phyloP scores from a whole-genome alignment of 78 protist genomes.

The Speleostelium caveatum region DNA sequence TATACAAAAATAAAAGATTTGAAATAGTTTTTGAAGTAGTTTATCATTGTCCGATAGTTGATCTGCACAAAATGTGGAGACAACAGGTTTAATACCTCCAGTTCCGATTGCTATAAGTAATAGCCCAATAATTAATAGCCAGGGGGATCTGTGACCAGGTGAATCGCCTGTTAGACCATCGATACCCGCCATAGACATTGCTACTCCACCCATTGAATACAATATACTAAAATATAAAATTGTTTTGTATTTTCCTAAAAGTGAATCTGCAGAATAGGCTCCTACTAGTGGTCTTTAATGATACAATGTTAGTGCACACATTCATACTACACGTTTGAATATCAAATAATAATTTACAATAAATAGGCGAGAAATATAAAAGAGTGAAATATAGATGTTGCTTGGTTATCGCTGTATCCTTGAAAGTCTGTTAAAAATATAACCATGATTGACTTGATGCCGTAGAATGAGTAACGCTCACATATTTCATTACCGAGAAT shows the following conservation, averaged over 20 bases:
- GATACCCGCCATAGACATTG: neutral
- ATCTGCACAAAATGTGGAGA: constrained; percentile 84
- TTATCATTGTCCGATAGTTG: constrained; percentile 63
- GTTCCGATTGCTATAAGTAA: constrained; percentile 86
- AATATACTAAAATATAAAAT: neutral
- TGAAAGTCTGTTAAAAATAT: neutral
- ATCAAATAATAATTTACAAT: neutral
- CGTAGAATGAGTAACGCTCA: constrained; percentile 30
- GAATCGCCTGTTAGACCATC: neutral
- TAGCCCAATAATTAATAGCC: constrained; percentile 70
- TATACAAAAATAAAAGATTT: constrained; percentile 80
- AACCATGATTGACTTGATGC: neutral
- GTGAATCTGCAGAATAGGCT: constrained; percentile 10
- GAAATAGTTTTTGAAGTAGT: constrained; percentile 45
- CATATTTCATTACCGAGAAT: constrained; percentile 13
- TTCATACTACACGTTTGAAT: neutral
- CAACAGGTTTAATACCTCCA: constrained; percentile 82
- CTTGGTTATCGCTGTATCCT: neutral
- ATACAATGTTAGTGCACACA: neutral
- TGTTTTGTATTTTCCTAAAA: constrained; percentile 11
- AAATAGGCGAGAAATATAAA: constrained; percentile 3
- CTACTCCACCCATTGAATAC: constrained; percentile 7
- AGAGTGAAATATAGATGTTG: constrained; percentile 11
- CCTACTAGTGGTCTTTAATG: constrained; percentile 34
- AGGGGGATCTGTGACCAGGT: constrained; percentile 55